Conservation (phyloP, 164 flowering plant species). For the Brasenia schreberi region DNA sequence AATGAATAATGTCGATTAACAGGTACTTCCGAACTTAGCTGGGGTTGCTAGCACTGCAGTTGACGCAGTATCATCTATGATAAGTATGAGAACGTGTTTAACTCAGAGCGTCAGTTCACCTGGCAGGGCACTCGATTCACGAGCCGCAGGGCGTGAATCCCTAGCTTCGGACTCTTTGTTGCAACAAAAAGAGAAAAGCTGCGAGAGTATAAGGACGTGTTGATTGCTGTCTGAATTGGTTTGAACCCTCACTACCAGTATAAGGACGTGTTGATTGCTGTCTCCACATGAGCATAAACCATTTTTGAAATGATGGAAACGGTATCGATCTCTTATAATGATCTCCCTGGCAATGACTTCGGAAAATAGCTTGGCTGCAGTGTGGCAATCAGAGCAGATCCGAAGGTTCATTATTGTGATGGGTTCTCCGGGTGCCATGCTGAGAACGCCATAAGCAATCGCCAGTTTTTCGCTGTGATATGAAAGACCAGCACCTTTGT, state of each 20-base stretch:
- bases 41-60: too few species aligned
- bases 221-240: too few species aligned
- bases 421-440: not conserved
- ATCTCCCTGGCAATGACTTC: slow-evolving; percentile 47
- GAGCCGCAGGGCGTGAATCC: too few species aligned
- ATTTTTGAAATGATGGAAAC: slow-evolving; percentile 61
- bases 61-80: too few species aligned
- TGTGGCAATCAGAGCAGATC: slow-evolving; percentile 15
- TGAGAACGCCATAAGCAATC: not conserved
- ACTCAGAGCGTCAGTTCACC: too few species aligned
- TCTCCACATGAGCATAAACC: slow-evolving; percentile 65
- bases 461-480: slow-evolving; percentile 1
- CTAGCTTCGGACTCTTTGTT: too few species aligned
- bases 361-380: slow-evolving; percentile 46
- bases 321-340: slow-evolving; percentile 49
- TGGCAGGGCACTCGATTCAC: too few species aligned
- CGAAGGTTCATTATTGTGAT: not conserved
- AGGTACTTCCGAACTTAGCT: too few species aligned
- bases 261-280: not conserved
- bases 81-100: too few species aligned
- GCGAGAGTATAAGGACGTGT: too few species aligned
- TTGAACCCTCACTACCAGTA: slow-evolving; percentile 29
- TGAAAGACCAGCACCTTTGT: not conserved
- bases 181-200: too few species aligned
- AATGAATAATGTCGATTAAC: too few species aligned